Percentiles rank a stretch among this genome's conserved stretches.
These are phyloP conservation scores for Nigrospora oryzae DNA, from an alignment of 2,329 filamentous ascomycete species.

Conservation along the genomic window DNA sequence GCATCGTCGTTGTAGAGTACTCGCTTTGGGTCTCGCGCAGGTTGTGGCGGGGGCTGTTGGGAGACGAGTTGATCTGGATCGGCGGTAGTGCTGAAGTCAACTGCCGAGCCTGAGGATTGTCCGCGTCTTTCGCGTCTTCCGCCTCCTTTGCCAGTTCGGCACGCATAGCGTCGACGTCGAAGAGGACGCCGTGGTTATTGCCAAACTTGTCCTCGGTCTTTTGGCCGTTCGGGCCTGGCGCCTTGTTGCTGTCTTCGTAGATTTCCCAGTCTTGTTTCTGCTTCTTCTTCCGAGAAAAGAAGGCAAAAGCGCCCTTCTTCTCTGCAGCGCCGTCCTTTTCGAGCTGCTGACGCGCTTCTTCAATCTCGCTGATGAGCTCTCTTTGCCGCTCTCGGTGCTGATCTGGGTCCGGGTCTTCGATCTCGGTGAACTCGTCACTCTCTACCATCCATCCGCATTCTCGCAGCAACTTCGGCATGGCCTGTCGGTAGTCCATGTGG, in stretches of 20 bases:
- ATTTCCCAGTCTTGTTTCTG: slow-evolving; percentile 90
- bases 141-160: slow-evolving; percentile 71
- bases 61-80: slow-evolving; percentile 62
- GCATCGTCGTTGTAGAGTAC: slow-evolving; percentile 22
- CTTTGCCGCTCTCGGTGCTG: slow-evolving; percentile 81
- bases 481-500: slow-evolving; percentile 92
- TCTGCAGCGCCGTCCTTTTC: slow-evolving; percentile 60
- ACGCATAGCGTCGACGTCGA: slow-evolving; percentile 91
- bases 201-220: slow-evolving; percentile 38
- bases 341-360: slow-evolving; percentile 81
- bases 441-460: slow-evolving; percentile 88
- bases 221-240: slow-evolving; percentile 10
- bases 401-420: slow-evolving; percentile 94
- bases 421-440: slow-evolving; percentile 90
- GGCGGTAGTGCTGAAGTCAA: slow-evolving; percentile 82
- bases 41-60: slow-evolving; percentile 20
- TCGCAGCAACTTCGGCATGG: slow-evolving; percentile 81
- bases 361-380: slow-evolving; percentile 93
- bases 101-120: slow-evolving; percentile 59
- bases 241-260: slow-evolving; percentile 63
- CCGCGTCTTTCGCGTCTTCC: slow-evolving; percentile 31
- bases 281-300: slow-evolving; percentile 80
- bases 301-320: slow-evolving; percentile 43
- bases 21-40: slow-evolving; percentile 40
- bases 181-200: slow-evolving; percentile 62